Percentiles rank a stretch among this genome's conserved stretches.
Evolutionary conservation across 352 stramenopile genomes (phyloP).

Genomic region (Globisporangium abappressorium): DNA sequence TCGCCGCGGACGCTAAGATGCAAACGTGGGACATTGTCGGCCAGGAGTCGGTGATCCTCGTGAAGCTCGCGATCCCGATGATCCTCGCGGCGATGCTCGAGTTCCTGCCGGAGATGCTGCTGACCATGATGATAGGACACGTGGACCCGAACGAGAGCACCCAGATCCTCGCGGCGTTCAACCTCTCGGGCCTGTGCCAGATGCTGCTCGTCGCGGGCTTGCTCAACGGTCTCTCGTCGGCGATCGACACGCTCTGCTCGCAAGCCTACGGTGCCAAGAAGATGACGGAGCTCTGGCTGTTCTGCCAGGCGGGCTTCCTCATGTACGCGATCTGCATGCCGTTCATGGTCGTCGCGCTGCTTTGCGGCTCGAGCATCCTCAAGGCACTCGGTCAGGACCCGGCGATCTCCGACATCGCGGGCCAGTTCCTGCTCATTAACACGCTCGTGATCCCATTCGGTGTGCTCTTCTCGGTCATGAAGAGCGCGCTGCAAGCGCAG

Average conservation of each 20-base stretch:
- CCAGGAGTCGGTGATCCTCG: constrained; percentile 26
- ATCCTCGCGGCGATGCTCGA: not conserved
- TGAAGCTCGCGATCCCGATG: constrained; percentile 11
- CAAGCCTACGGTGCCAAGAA: constrained; percentile 62
- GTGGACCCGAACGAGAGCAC: not conserved
- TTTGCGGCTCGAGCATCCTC: not conserved
- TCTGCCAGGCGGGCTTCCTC: constrained; percentile 16
- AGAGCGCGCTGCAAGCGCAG: not conserved
- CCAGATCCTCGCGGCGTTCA: not conserved
- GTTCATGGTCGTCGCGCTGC: not conserved
- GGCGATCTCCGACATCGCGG: not conserved
- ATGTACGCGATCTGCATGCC: not conserved
- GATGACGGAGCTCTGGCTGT: constrained; percentile 57
- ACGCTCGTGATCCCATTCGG: not conserved
- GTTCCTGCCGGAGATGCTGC: not conserved
- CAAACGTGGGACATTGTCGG: constrained; percentile 32
- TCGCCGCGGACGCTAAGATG: constrained; percentile 22
- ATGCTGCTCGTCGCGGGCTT: not conserved
- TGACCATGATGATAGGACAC: not conserved
- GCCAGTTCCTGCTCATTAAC: not conserved
- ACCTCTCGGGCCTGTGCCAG: not conserved
- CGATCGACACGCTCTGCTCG: constrained; percentile 74
- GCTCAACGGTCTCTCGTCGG: constrained; percentile 38
- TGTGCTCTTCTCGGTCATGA: not conserved
- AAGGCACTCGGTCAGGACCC: not conserved